phyloP scores from a whole-genome alignment of 1,284 basidiomycete species.

The Apiotrichum mycotoxinovorans region DNA sequence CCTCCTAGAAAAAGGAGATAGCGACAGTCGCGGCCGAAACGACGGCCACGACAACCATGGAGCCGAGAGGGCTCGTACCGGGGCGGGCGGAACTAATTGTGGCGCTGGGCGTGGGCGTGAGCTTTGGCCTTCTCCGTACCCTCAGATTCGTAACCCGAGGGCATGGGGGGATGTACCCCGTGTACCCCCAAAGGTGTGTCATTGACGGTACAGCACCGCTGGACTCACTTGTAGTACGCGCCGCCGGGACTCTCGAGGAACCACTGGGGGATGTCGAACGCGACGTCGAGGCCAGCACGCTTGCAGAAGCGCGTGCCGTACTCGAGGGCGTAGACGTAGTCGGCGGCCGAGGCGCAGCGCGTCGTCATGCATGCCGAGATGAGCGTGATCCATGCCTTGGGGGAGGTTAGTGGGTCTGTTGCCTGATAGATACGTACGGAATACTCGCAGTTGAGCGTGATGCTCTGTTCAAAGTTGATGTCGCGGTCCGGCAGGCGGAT shows the following conservation, averaged over 20 bases:
- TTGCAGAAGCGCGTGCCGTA: constrained; percentile 31
- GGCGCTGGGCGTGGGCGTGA: neutral
- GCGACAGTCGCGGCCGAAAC: neutral
- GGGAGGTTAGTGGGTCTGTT: neutral
- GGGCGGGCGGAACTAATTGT: neutral
- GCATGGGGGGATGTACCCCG: neutral
- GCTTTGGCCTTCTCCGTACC: neutral
- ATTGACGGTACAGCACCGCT: no score
- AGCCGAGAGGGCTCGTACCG: neutral
- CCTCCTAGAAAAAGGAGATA: neutral
- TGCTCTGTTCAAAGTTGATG: constrained; percentile 14
- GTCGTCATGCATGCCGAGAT: constrained; percentile 30
- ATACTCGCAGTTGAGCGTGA: constrained; percentile 29
- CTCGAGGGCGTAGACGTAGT: constrained; percentile 42
- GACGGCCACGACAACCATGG: neutral
- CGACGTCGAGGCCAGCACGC: constrained; percentile 30
- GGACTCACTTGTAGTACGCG: constrained; percentile 36
- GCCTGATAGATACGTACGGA: constrained; percentile 20
- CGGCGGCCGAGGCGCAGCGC: constrained; percentile 32
- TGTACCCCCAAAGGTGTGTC: no score
- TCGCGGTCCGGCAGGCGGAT: constrained; percentile 19
- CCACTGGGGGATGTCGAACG: constrained; percentile 20
- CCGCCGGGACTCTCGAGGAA: constrained; percentile 25
- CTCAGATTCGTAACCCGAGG: neutral
- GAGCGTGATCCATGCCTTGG: constrained; percentile 22